phyloP scores from a whole-genome alignment of 805 yeast genomes.

The Clavispora vitiphila region DNA sequence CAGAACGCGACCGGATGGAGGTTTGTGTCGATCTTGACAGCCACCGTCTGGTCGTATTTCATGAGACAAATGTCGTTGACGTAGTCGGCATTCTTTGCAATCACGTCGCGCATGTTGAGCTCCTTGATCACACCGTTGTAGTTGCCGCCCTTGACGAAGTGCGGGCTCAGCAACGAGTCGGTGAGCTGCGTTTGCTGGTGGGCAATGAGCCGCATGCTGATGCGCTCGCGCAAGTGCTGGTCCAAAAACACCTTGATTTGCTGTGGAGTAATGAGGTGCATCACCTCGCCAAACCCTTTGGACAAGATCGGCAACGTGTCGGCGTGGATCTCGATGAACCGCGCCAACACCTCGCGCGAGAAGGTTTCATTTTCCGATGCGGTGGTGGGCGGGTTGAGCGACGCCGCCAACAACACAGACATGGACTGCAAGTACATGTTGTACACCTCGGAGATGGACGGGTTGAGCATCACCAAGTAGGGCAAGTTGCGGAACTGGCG shows the following conservation, averaged over 20 bases:
- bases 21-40: slow-evolving; percentile 48
- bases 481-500: slow-evolving; percentile 71
- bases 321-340: slow-evolving; percentile 69
- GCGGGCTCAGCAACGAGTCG: slow-evolving; percentile 30
- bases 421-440: slow-evolving; percentile 68
- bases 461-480: slow-evolving; percentile 80
- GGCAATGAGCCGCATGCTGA: slow-evolving; percentile 79
- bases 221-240: slow-evolving; percentile 74
- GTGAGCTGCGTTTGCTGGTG: slow-evolving; percentile 77
- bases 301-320: slow-evolving; percentile 82
- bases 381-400: slow-evolving; percentile 37
- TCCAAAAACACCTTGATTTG: slow-evolving; percentile 63
- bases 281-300: slow-evolving; percentile 72
- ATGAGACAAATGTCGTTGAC: slow-evolving; percentile 80
- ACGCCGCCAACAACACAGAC: slow-evolving; percentile 30
- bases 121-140: slow-evolving; percentile 55
- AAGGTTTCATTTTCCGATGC: slow-evolving; percentile 52
- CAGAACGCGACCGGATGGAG: slow-evolving; percentile 25
- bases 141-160: slow-evolving; percentile 52
- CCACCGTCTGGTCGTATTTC: slow-evolving; percentile 75
- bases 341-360: slow-evolving; percentile 43
- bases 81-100: slow-evolving; percentile 61
- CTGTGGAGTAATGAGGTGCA: slow-evolving; percentile 39
- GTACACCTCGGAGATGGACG: slow-evolving; percentile 76
- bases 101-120: slow-evolving; percentile 56